Evolutionary conservation across 306 rosid genomes (phyloP).

Genomic region (Vigna radiata): DNA sequence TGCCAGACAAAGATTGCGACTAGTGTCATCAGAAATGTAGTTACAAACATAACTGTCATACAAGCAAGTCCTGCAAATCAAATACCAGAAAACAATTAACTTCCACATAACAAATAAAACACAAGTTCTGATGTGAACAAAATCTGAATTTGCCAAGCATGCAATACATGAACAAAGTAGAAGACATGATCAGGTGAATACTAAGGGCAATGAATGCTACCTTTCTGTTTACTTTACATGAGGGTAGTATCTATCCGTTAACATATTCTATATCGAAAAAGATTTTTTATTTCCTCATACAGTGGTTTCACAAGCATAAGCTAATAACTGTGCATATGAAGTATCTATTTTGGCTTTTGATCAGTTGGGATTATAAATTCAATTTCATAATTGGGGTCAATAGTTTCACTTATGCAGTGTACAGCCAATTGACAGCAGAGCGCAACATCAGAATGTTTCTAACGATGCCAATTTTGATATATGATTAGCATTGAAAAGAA

Average conservation of each 20-base stretch:
- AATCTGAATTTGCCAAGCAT: conserved; percentile 22
- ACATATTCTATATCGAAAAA: conserved; percentile 20
- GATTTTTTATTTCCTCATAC: not conserved
- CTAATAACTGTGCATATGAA: conserved; percentile 14
- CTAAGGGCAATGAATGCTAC: not conserved
- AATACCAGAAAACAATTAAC: conserved; percentile 37
- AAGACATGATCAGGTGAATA: conserved; percentile 3
- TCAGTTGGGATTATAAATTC: conserved; percentile 16
- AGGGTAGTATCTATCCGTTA: not conserved
- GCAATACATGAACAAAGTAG: conserved; percentile 5
- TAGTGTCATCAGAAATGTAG: conserved; percentile 85
- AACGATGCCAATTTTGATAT: not conserved
- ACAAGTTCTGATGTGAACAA: not conserved
- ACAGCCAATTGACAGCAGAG: conserved; percentile 21
- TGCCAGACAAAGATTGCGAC: conserved; percentile 81
- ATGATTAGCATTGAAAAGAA: conserved; percentile 13
- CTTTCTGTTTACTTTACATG: conserved; percentile 10
- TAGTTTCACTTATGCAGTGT: conserved; percentile 23
- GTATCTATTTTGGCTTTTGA: conserved; percentile 28
- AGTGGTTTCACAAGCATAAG: conserved; percentile 30
- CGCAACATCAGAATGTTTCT: not conserved
- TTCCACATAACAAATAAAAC: conserved; percentile 32
- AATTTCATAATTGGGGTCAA: conserved; percentile 5
- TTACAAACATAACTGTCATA: conserved; percentile 77
- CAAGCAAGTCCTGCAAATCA: conserved; percentile 80